phyloP scores from a whole-genome alignment of 495 filamentous ascomycete genomes.

The Astrothelium macrocarpum region DNA sequence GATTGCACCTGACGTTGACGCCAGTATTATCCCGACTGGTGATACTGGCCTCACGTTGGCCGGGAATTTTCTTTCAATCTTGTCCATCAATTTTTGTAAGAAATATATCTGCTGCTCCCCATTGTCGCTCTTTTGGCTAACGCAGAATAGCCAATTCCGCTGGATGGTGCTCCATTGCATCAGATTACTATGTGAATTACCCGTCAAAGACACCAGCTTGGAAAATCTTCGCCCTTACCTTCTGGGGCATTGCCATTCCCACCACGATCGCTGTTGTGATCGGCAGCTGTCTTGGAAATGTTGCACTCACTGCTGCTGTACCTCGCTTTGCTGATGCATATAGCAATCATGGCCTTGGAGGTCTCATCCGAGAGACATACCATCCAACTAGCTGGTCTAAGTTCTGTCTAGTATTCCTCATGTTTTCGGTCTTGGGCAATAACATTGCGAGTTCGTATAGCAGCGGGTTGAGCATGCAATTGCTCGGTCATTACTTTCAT shows the following conservation, averaged over 20 bases:
- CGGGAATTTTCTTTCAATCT: constrained; percentile 8
- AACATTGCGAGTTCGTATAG: constrained; percentile 38
- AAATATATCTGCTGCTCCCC: background rate
- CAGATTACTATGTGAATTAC: constrained; percentile 56
- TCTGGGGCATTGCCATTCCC: constrained; percentile 42
- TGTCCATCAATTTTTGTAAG: constrained; percentile 17
- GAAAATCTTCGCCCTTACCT: constrained; percentile 45
- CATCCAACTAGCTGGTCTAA: constrained; percentile 51
- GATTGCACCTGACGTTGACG: constrained; percentile 12
- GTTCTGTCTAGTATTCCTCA: constrained; percentile 41
- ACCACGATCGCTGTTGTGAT: constrained; percentile 48
- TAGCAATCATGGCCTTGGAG: constrained; percentile 45
- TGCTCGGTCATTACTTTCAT: constrained; percentile 34
- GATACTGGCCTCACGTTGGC: background rate
- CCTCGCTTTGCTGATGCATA: constrained; percentile 41
- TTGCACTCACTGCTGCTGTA: constrained; percentile 30
- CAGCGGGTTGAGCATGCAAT: constrained; percentile 35
- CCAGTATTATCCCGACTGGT: background rate
- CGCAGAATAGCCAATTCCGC: constrained; percentile 20
- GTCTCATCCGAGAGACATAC: constrained; percentile 44
- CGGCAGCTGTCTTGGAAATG: constrained; percentile 45
- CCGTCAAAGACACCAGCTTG: constrained; percentile 41
- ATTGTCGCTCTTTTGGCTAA: background rate
- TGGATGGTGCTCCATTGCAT: constrained; percentile 46
- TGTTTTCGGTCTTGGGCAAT: constrained; percentile 29